Percentiles rank a stretch among this genome's conserved stretches.
Evolutionary conservation across 179 eudicot species (phyloP).

Genomic region (Silene coronaria): DNA sequence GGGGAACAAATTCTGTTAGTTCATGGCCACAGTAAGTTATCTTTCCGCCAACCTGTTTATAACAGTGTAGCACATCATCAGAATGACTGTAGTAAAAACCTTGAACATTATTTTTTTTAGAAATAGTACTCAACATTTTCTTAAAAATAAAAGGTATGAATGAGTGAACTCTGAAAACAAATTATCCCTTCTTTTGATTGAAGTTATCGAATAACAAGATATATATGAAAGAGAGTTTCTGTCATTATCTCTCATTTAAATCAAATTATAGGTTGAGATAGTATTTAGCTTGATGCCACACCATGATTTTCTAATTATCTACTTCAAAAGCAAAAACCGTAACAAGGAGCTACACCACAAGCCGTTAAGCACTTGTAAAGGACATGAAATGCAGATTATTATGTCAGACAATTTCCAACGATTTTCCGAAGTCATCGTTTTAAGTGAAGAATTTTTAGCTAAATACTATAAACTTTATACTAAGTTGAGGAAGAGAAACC

Average conservation of each 20-base stretch:
- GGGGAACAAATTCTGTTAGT: constrained; percentile 37
- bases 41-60: constrained; percentile 37
- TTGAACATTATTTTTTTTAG: not conserved
- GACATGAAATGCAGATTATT: not conserved
- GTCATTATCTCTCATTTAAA: not conserved
- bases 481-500: constrained; percentile 1
- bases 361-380: not conserved
- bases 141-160: not conserved
- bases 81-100: not conserved
- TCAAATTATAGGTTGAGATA: not conserved
- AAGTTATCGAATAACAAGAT: not conserved
- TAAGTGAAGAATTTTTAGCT: not conserved
- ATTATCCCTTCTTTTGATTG: not conserved
- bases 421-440: not conserved
- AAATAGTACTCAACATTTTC: not conserved
- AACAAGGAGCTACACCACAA: not conserved
- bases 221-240: not conserved
- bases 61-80: not conserved
- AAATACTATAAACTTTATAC: not conserved
- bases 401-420: not conserved
- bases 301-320: too few species aligned
- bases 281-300: not conserved
- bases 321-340: not conserved
- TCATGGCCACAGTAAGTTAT: constrained; percentile 46
- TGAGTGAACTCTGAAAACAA: not conserved